Evolutionary conservation across 495 filamentous ascomycete species (phyloP).

Genomic region (Neurospora sp.): DNA sequence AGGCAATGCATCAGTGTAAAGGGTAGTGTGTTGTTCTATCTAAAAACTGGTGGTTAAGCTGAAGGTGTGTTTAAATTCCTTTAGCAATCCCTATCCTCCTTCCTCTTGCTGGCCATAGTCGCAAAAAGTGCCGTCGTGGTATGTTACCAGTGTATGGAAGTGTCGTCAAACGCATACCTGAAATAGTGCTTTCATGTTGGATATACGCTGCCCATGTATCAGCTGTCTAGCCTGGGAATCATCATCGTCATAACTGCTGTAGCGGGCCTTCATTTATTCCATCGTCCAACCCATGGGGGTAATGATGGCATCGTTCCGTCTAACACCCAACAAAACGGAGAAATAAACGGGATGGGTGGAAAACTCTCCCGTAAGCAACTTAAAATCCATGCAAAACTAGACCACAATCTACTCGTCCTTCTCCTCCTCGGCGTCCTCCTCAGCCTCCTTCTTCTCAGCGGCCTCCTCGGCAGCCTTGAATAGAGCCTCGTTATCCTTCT

Average conservation of each 20-base stretch:
- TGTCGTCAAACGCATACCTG: not conserved
- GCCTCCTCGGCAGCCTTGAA: constrained; percentile 48
- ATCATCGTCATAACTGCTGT: not conserved
- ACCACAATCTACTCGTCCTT: constrained; percentile 10
- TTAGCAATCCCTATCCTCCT: not conserved
- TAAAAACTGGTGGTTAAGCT: not conserved
- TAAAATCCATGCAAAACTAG: not conserved
- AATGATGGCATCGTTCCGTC: not conserved
- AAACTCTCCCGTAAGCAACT: not conserved
- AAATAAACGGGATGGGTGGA: not conserved
- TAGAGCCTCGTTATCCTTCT: constrained; percentile 88
- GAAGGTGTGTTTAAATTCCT: not conserved
- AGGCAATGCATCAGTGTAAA: not conserved
- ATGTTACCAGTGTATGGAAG: not conserved
- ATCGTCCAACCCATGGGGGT: not conserved
- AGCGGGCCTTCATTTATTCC: not conserved
- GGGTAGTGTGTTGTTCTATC: not conserved
- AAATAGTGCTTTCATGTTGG: not conserved
- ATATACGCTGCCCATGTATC: not conserved
- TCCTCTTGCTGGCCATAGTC: not conserved
- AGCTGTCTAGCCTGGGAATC: not conserved
- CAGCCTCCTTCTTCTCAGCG: constrained; percentile 12
- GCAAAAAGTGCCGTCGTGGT: not conserved
- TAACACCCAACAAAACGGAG: not conserved
- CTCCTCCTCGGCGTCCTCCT: constrained; percentile 18